Evolutionary conservation across 805 yeast species (phyloP), one percentile per base, ranked within the genome.

Genomic region (Lipomyces sp.): DNA sequence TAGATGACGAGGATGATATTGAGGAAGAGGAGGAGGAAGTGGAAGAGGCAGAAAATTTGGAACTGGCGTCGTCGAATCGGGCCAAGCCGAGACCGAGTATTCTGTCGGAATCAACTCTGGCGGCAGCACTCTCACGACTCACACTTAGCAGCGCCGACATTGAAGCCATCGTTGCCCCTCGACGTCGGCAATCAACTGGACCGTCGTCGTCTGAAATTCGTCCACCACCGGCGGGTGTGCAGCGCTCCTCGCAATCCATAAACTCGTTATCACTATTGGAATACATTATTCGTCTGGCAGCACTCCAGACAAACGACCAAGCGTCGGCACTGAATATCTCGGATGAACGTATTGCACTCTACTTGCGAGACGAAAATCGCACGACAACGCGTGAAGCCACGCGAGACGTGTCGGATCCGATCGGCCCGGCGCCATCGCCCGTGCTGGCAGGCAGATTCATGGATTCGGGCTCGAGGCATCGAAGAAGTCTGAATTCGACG

Each of bases 291-390:
- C 77, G 94, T 53, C 78, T 90, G 15, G 76, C 84, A 13, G 85
- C 87, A 0, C 76, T 89, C 15, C 92, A 90, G 73, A 79, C 83
- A 11, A 84, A 80, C 65, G 92, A 88, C 71, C 86, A 85, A 67
- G 77, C 75, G 33, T 80, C 87, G 1, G 76, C 88, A 2, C 73
- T 85, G 7, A 78, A 84, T 6, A 83, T 86, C 8, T 82, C 83
- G n/a, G 95, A 90, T 73, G 94, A 90, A 74, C 81, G 88, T 42
- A 77, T 90, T 10, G 77, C 86, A 2, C 72, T 87, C 1, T 90
- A 87, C 69, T 76, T 90, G 24, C 81, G 84, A 57, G 90, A 89
- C 70, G 90, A 87, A 65, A 77, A 77, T 64, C 60, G 72, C n/a
- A 57, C 59, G 37, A 51, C 69, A 7, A 55, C 64, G n/a, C 60